Base-by-base conservation (phyloP, 805 yeast species). In the Grigorovia humatica region DNA sequence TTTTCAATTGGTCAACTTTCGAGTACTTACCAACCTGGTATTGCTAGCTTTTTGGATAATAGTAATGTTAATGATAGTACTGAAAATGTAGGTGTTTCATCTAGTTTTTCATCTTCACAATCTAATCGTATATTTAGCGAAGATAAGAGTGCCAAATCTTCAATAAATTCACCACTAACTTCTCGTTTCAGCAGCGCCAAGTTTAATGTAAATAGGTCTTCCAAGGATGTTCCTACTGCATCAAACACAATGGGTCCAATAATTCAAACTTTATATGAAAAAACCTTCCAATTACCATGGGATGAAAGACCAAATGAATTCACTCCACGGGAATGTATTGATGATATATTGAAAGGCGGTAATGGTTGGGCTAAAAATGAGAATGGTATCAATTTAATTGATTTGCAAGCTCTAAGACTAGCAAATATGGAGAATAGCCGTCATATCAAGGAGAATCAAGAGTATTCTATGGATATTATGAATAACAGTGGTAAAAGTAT, bases 331-430 rank as follows among this genome's bases (percentile, higher is more conserved):
- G 86, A 82, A 52, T 79, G 90, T 55, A 74, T 89, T 11, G 80
- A 81, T 35, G 95, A 88, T 65, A 84, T 90, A 2, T 76, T 87
- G 52, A 74, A 77, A 30, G 85, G 86, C 32, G 85, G 87, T 0
- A 77, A 79, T 49, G 93, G 88, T 2, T 82, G 83, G 83, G 78
- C 76, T 27, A 66, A 62, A 50, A 66, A 67, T 52, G 71, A 67
- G 48, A 66, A 65, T 32, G 70, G 70, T n/a, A 55, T 64, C n/a
- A 60, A 59, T 45, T 44, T 66, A 29, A 62, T 66, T 23, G 70
- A 66, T 53, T 52, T 66, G 18, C 67, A 66, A 43, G 66, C 69
- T 6, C 53, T 66, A 43, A 55, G 57, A 45, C 46, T 66, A 38
- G 55, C 59, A 17, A 67, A 65, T 47, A 19, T 61, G 48, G 70